Conservation (phyloP, 768 basidiomycete species). For the Rhizopogon rudus region DNA sequence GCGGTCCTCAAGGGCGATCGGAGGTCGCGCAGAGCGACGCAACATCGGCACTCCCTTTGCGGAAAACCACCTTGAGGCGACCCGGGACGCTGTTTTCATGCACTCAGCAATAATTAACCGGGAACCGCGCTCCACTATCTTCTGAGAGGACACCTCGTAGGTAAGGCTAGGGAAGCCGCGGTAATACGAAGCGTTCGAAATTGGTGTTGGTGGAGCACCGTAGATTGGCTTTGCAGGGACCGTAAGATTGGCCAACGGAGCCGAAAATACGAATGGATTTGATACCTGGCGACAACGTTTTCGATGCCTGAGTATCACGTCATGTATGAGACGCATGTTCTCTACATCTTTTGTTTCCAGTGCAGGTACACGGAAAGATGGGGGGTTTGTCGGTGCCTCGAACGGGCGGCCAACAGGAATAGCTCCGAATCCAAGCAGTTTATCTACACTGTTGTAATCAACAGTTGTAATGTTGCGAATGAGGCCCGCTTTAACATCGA, state of each 20-base stretch:
- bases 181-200: constrained; percentile 26
- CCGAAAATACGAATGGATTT: constrained; percentile 20
- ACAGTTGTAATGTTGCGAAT: constrained; percentile 61
- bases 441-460: constrained; percentile 68
- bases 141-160: constrained; percentile 37
- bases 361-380: not conserved
- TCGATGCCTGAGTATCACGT: constrained; percentile 22
- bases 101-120: constrained; percentile 65
- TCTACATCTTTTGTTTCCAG: constrained; percentile 17
- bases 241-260: constrained; percentile 22
- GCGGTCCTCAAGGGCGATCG: constrained; percentile 25
- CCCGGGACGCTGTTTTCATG: constrained; percentile 77
- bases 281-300: constrained; percentile 15
- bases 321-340: constrained; percentile 27
- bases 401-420: constrained; percentile 18
- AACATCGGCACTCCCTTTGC: constrained; percentile 59
- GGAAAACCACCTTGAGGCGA: constrained; percentile 66
- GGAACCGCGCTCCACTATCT: constrained; percentile 33
- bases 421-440: constrained; percentile 30
- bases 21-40: constrained; percentile 44
- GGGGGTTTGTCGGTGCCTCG: constrained; percentile 2
- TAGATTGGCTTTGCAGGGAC: constrained; percentile 24
- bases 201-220: constrained; percentile 23
- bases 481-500: constrained; percentile 64
- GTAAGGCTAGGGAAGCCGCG: constrained; percentile 47